phyloP scores from a whole-genome alignment of 2,329 filamentous ascomycete genomes.

The Aspergillus sergii region DNA sequence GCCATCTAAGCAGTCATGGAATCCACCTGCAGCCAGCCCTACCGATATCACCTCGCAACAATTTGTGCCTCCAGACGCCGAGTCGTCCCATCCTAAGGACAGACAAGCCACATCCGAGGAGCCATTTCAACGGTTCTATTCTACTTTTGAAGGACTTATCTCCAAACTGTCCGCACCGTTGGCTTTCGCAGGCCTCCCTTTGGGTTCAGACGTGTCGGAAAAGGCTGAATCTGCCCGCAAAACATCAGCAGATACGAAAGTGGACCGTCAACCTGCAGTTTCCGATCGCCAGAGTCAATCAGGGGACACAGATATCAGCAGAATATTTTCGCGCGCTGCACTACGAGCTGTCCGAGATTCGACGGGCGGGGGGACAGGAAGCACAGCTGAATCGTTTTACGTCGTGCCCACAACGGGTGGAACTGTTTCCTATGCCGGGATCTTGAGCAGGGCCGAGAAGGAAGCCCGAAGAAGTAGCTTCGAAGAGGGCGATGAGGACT shows the following conservation, averaged over 20 bases:
- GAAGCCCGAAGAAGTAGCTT: conserved; percentile 48
- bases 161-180: conserved; percentile 86
- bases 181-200: conserved; percentile 87
- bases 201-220: conserved; percentile 55
- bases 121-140: conserved; percentile 89
- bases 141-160: conserved; percentile 83
- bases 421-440: conserved; percentile 90
- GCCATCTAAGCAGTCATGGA: conserved; percentile 35
- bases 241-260: conserved; percentile 38
- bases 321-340: conserved; percentile 82
- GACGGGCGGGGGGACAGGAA: conserved; percentile 57
- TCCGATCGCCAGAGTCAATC: conserved; percentile 41
- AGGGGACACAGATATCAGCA: conserved; percentile 74
- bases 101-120: conserved; percentile 59
- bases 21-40: conserved; percentile 36
- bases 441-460: conserved; percentile 62
- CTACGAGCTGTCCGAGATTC: conserved; percentile 76
- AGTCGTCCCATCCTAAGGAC: conserved; percentile 23
- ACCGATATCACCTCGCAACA: conserved; percentile 39
- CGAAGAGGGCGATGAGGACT: conserved; percentile 78
- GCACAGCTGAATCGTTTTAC: conserved; percentile 76
- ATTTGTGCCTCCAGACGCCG: conserved; percentile 33
- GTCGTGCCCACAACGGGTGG: conserved; percentile 90
- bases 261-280: conserved; percentile 43
- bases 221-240: conserved; percentile 33